Base-by-base conservation (phyloP, 225 moss, liverwort and hornwort species). In the Polytrichum commune region DNA sequence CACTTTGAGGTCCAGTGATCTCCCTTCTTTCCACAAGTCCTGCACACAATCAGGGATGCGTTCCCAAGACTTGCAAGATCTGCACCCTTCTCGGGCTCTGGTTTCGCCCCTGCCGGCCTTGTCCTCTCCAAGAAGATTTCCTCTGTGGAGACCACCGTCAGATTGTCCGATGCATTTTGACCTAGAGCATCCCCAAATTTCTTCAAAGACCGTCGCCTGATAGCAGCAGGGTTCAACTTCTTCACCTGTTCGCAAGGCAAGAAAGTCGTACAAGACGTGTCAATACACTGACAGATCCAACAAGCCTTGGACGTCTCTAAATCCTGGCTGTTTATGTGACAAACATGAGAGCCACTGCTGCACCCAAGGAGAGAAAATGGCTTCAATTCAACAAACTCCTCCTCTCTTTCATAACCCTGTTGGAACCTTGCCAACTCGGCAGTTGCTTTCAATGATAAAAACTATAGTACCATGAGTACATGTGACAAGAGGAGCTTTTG, bases 1-100 rank as follows among this genome's bases (percentile, higher is more conserved):
- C 88, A 89, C 81, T 89, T 89, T 6, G 88, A 85, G 24, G 88
- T 89, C 88, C 88, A 89, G 67, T 89, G 88, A 75, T 89, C 85
- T 65, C 88, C 86, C 69, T 89, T 89, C 86, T 89, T 89, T 23
- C 85, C 88, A 70, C 88, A 89, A n/a, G 88, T 89, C 74, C 88
- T 83, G 24, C 88, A 89, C 9, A 89, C 83, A 62, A 89, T 89
- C 4, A 89, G 88, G 1, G 88, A 85, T 1, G 88, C 80, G 26
- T 89, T 89, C 28, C 88, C 86, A 57, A 89, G 82, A 25, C 75
- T 76, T 19, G 86, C 83, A 18, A 89, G 79, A 71, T 89, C 85
- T 5, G 85, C 80, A 0, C 78, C 81, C 66, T 86, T 89, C 78
- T 89, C 88, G 1, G 80, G 82, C 61, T 85, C 83, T 7, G 80